These are phyloP conservation scores for Venturia carpophila DNA, from an alignment of 2,329 filamentous ascomycete genomes.

Conservation along the genomic window DNA sequence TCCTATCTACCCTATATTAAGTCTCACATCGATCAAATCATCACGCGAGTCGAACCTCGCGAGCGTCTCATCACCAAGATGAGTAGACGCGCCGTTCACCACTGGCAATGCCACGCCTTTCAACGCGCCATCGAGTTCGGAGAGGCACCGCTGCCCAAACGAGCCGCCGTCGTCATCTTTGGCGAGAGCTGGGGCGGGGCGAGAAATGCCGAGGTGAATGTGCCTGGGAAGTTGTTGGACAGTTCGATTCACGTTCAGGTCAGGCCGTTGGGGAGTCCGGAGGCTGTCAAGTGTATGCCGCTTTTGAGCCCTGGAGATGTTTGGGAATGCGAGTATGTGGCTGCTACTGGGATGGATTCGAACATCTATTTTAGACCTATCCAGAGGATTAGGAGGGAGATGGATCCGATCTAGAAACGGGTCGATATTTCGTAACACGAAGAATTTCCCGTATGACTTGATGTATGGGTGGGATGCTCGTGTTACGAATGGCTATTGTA, in stretches of 20 bases:
- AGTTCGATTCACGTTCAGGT: neutral
- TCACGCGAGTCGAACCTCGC: slow-evolving; percentile 15
- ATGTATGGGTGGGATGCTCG: neutral
- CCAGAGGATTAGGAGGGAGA: neutral
- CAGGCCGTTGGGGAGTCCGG: neutral
- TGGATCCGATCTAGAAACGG: neutral
- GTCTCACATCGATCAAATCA: slow-evolving; percentile 7
- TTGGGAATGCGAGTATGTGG: slow-evolving; percentile 7
- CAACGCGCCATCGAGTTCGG: slow-evolving; percentile 1
- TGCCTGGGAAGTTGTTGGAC: neutral
- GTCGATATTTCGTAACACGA: neutral
- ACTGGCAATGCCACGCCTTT: slow-evolving; percentile 5
- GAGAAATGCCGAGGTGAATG: neutral
- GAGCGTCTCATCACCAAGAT: slow-evolving; percentile 4
- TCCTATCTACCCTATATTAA: neutral
- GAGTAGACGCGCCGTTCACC: neutral
- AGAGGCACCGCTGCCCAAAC: neutral
- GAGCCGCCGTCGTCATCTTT: neutral
- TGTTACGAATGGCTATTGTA: too few species aligned
- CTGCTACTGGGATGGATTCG: neutral
- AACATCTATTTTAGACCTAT: neutral
- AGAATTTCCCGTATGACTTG: neutral
- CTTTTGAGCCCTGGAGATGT: neutral
- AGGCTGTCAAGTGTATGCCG: neutral
- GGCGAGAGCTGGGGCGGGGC: neutral